Conservation (phyloP, 345 rosid species). For the Pugionium dolabratum region DNA sequence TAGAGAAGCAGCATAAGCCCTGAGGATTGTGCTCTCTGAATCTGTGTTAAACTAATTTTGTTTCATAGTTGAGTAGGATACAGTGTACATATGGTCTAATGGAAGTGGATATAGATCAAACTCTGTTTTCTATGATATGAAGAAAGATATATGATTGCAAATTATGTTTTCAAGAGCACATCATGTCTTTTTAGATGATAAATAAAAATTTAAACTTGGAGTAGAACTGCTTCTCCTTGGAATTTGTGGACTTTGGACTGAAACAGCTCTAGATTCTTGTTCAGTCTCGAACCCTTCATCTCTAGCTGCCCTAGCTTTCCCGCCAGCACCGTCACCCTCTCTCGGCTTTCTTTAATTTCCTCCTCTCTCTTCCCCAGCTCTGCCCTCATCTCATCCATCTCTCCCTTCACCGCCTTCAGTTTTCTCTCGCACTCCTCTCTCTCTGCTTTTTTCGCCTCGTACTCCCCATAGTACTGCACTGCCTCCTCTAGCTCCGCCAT, state of each 20-base stretch:
- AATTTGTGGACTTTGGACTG: constrained; percentile 45
- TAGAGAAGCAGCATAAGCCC: constrained; percentile 57
- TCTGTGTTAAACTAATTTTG: not conserved
- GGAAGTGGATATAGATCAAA: constrained; percentile 29
- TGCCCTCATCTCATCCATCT: constrained; percentile 49
- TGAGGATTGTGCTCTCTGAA: constrained; percentile 23
- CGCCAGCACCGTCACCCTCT: constrained; percentile 44
- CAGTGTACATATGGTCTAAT: constrained; percentile 25
- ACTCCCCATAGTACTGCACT: constrained; percentile 45
- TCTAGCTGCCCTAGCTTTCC: constrained; percentile 47
- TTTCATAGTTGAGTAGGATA: constrained; percentile 22
- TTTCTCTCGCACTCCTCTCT: constrained; percentile 45
- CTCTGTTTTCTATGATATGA: constrained; percentile 22
- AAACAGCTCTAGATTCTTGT: constrained; percentile 38
- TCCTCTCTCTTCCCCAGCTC: constrained; percentile 52
- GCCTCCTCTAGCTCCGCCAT: constrained; percentile 56
- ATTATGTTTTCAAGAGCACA: not conserved
- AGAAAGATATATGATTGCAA: constrained; percentile 12
- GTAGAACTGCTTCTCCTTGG: constrained; percentile 41
- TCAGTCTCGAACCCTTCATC: constrained; percentile 45
- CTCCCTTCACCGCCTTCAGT: constrained; percentile 44
- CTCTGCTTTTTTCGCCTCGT: constrained; percentile 46
- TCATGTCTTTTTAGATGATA: not conserved
- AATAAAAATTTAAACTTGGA: not conserved
- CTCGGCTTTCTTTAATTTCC: constrained; percentile 48